Evolutionary conservation across 2,329 filamentous ascomycete genomes (phyloP), one percentile per base, ranked within the genome.

Genomic region (Sporothrix globosa): DNA sequence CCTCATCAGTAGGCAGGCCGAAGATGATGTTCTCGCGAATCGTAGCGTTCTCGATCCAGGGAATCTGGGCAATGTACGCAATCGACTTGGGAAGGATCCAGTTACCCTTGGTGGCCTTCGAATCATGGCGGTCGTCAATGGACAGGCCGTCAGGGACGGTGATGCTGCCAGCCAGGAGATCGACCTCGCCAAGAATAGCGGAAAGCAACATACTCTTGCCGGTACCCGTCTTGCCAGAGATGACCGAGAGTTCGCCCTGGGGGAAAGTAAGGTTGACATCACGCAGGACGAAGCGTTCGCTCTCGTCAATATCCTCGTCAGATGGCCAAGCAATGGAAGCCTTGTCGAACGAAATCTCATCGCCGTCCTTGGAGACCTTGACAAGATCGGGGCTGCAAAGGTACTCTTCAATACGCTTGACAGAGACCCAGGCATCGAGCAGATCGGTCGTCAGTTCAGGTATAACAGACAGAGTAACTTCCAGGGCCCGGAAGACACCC

Each of bases 21-120:
- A 95, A 96, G 0, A 92, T 78, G 67, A 96, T 91, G 74, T 96
- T 96, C 58, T 93, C 89, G 70, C 86, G 88, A 72, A 96, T 89
- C 6, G 88, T 91, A 0, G 90, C 91, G 75, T 94, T 95, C 76
- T 95, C 92, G 65, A 96, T 92, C 92, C 92, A 96, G 0, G 92
- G 92, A 9, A 91, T 92, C 76, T 94, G 91, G 1, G 90, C 87
- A 46, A 94, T 90, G 74, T 90, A 95, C 0, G 92, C 92, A 63
- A 93, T 85, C 1, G 90, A 86, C 2, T 85, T 85, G 9, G 89
- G 85, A 19, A 93, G 84, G 58, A 91, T 88, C 91, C 91, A 93
- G 74, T 92, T 85, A 44, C 79, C 82, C 60, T 77, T 81, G 63
- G 86, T 90, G 2, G 91, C 91, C 72, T 88, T 86, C 68, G 80